These are phyloP conservation scores for Fusarium miscanthi DNA, from an alignment of 2,329 filamentous ascomycete species.

Conservation along the genomic window DNA sequence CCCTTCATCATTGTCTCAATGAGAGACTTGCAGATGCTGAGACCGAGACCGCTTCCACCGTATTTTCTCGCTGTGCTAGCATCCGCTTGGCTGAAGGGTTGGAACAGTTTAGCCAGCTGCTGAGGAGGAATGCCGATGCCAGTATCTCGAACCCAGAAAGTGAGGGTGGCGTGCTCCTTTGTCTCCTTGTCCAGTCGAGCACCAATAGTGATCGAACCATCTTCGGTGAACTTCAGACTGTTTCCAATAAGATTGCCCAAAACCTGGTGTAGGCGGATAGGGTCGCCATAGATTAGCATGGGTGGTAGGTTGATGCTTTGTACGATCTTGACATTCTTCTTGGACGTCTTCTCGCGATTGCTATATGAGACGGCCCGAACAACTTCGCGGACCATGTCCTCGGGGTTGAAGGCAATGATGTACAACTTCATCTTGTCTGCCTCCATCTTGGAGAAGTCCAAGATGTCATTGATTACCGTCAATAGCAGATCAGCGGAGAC, in stretches of 20 bases:
- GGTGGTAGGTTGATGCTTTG: slow-evolving; percentile 80
- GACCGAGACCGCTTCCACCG: slow-evolving; percentile 87
- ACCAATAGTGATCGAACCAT: slow-evolving; percentile 85
- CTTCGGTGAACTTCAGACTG: slow-evolving; percentile 92
- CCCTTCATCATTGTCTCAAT: slow-evolving; percentile 94
- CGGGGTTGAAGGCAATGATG: slow-evolving; percentile 74
- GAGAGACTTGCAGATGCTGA: slow-evolving; percentile 94
- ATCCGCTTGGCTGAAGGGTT: slow-evolving; percentile 93
- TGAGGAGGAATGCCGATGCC: slow-evolving; percentile 90
- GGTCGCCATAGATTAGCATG: slow-evolving; percentile 76
- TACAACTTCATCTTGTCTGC: slow-evolving; percentile 88
- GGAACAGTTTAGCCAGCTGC: slow-evolving; percentile 86
- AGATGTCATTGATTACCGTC: slow-evolving; percentile 94
- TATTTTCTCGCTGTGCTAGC: slow-evolving; percentile 91
- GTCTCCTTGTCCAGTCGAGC: slow-evolving; percentile 79
- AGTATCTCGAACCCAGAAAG: slow-evolving; percentile 88
- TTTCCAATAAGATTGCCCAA: slow-evolving; percentile 89
- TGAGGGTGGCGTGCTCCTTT: slow-evolving; percentile 76
- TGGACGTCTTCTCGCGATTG: slow-evolving; percentile 71
- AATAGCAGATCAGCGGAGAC: slow-evolving; percentile 87
- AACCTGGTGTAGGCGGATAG: slow-evolving; percentile 74
- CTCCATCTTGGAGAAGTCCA: slow-evolving; percentile 95
- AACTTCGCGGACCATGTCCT: slow-evolving; percentile 74
- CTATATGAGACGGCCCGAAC: slow-evolving; percentile 74
- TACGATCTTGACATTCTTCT: slow-evolving; percentile 71